phyloP scores from a whole-genome alignment of 2,329 filamentous ascomycete species.

The Hawksworthiomyces lignivorus region DNA sequence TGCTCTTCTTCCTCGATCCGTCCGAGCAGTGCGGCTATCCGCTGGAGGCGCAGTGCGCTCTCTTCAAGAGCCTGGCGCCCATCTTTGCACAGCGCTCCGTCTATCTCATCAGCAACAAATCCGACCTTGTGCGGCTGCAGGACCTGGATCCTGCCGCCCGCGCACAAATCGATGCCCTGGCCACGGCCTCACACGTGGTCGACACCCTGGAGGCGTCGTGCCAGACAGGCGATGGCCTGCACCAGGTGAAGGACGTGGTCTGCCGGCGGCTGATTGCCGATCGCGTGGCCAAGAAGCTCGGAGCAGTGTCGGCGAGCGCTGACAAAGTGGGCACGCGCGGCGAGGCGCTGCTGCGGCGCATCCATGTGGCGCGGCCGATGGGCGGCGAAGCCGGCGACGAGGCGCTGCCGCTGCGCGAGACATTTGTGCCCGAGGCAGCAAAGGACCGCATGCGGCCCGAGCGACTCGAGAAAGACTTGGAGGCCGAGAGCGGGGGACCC shows the following conservation, averaged over 20 bases:
- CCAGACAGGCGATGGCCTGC: constrained; percentile 89
- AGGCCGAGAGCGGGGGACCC: constrained; percentile 86
- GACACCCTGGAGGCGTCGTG: constrained; percentile 91
- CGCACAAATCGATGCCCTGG: constrained; percentile 28
- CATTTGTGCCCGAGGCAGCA: constrained; percentile 80
- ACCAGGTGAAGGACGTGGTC: constrained; percentile 88
- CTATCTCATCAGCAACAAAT: constrained; percentile 97
- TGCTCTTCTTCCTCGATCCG: constrained; percentile 97
- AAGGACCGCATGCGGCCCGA: constrained; percentile 59
- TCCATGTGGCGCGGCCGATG: constrained; percentile 93
- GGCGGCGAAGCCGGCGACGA: constrained; percentile 29
- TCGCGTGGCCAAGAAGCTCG: constrained; percentile 90
- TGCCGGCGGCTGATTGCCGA: constrained; percentile 91
- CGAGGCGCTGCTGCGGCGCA: constrained; percentile 84
- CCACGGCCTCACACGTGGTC: constrained; percentile 60
- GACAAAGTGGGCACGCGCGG: constrained; percentile 74
- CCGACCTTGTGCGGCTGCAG: constrained; percentile 81
- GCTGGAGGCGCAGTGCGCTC: constrained; percentile 82
- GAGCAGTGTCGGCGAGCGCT: constrained; percentile 72
- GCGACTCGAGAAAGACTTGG: constrained; percentile 70
- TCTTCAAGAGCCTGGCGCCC: constrained; percentile 95
- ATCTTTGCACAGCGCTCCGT: constrained; percentile 96
- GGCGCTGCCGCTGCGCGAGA: constrained; percentile 52
- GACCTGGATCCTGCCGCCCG: constrained; percentile 76
- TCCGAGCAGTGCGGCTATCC: constrained; percentile 96